Evolutionary conservation across 345 rosid genomes (phyloP).

Genomic region (Rhodomyrtus tomentosa): DNA sequence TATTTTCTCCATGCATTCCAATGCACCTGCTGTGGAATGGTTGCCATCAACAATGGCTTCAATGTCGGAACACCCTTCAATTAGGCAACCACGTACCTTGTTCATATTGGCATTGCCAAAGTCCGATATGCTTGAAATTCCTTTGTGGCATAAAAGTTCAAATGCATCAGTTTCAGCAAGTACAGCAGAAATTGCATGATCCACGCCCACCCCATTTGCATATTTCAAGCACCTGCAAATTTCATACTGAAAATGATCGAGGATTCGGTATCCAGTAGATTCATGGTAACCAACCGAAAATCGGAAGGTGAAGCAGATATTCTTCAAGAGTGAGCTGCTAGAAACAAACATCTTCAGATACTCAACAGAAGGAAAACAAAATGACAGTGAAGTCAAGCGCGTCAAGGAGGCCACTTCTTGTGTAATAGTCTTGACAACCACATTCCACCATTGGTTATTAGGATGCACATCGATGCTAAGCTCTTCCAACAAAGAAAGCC

Average conservation of each 20-base stretch:
- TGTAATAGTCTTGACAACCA: background rate
- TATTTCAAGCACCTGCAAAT: slow-evolving; percentile 11
- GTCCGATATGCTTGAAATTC: slow-evolving; percentile 6
- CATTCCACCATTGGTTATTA: slow-evolving; percentile 5
- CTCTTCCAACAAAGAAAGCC: slow-evolving; percentile 17
- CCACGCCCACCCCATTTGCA: background rate
- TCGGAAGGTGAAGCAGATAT: slow-evolving; percentile 1
- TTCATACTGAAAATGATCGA: slow-evolving; percentile 8
- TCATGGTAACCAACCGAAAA: slow-evolving; percentile 11
- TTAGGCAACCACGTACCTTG: slow-evolving; percentile 6
- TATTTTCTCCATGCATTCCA: slow-evolving; percentile 6
- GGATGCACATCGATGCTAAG: slow-evolving; percentile 10
- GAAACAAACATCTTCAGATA: background rate
- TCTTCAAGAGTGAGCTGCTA: slow-evolving; percentile 1
- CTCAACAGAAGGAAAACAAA: slow-evolving; percentile 5
- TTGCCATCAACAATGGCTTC: slow-evolving; percentile 1
- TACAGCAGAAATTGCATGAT: background rate
- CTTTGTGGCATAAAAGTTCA: slow-evolving; percentile 12
- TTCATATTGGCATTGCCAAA: background rate
- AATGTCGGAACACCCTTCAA: slow-evolving; percentile 7
- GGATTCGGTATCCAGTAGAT: background rate
- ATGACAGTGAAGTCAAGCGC: slow-evolving; percentile 6
- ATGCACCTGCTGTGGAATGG: background rate
- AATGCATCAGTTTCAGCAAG: slow-evolving; percentile 18
- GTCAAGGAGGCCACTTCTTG: slow-evolving; percentile 9